A percentile compares a stretch with the other conserved stretches of the same genome.
Conservation (phyloP, 2,329 filamentous ascomycete genomes). For the Fusarium newnesense region DNA sequence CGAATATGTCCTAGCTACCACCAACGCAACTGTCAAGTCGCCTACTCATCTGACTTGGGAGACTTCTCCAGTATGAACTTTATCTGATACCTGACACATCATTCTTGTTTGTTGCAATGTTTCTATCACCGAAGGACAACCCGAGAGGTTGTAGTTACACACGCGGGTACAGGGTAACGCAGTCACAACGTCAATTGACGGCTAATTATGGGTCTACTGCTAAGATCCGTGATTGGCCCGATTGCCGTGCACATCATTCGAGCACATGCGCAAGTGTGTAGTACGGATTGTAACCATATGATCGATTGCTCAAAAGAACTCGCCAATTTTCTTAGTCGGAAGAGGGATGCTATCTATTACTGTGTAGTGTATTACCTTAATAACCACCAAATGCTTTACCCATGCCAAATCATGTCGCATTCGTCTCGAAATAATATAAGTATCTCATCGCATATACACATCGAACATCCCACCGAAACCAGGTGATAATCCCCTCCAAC, state of each 20-base stretch:
- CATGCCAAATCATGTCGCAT: background rate
- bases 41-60: background rate
- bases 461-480: background rate
- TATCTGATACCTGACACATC: rapidly evolving
- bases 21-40: no score
- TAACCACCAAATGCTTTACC: no score
- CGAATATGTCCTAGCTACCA: rapidly evolving
- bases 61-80: rapidly evolving
- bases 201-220: background rate
- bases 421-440: background rate
- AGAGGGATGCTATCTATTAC: no score
- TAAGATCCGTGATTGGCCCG: background rate
- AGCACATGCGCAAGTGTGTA: background rate
- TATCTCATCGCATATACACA: background rate
- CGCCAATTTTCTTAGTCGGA: no score
- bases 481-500: no score
- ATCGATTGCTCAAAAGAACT: background rate
- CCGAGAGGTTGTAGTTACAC: background rate
- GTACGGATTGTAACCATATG: background rate
- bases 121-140: background rate
- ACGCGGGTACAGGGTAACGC: background rate
- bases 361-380: no score
- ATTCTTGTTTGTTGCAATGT: background rate
- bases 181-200: background rate
- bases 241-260: background rate